Evolutionary conservation across 2,329 filamentous ascomycete genomes (phyloP), one percentile per base, ranked within the genome.

Genomic region (Fusarium nurragi): DNA sequence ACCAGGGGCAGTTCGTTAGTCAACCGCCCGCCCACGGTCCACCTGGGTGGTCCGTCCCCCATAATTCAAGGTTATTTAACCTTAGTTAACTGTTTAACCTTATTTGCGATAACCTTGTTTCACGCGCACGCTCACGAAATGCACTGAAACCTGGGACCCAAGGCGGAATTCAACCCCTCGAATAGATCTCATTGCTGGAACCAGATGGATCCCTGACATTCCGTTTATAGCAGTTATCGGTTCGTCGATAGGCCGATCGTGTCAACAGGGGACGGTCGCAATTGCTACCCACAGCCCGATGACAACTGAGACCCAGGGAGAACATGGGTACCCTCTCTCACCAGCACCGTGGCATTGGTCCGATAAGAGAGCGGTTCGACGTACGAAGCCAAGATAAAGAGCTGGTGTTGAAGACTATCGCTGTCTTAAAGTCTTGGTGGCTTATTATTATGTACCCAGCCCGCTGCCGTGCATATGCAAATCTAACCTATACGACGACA

Each of bases 71-170:
- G 34, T 54, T 38, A 43, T 34, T 16, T 18, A 16, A 48, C 46
- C n/a, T n/a, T n/a, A 18, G 47, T 59, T 43, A 28, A 26, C n/a
- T n/a, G n/a, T n/a, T 19, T 38, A 59, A 51, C 43, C 53, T 58
- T 58, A 37, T 54, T 60, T 55, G 56, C 56, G 56, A 60, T 60
- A 39, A 53, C 54, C 56, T 55, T 56, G 58, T 61, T 56, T 61
- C 56, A 61, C 37, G 26, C 13, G 11, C 16, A 26, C 6, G 34
- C n/a, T 26, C n/a, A 32, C 26, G 23, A 28, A 43, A 40, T 34
- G 16, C 50, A 34, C 50, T 60, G 57, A 60, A 60, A 60, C 52
- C 30, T 7, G 8, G n/a, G 30, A n/a, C n/a, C n/a, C n/a, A n/a
- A n/a, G n/a, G n/a, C n/a, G n/a, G n/a, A n/a, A n/a, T n/a, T n/a